Evolutionary conservation across 1,284 basidiomycete species (phyloP), one percentile per base, ranked within the genome.

Genomic region (Ceraceosorus guamensis): DNA sequence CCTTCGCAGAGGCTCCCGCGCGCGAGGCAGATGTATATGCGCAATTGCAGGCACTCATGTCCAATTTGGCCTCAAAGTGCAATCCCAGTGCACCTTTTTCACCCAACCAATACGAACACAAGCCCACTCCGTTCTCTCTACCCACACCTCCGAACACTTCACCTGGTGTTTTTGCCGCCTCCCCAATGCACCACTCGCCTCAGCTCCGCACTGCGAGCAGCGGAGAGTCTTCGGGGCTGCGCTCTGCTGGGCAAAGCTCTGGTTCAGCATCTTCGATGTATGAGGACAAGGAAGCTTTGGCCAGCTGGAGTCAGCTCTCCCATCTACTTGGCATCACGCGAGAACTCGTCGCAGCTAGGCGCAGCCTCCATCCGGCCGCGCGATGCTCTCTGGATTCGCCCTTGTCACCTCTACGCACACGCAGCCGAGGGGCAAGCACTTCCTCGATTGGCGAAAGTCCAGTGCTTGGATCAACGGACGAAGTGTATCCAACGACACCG

Each of bases 251-350:
- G n/a, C n/a, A n/a, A n/a, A n/a, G n/a, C n/a, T n/a, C n/a, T n/a
- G n/a, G n/a, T n/a, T n/a, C n/a, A n/a, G n/a, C n/a, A n/a, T n/a
- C n/a, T n/a, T n/a, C n/a, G n/a, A n/a, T n/a, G n/a, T n/a, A n/a
- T n/a, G n/a, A n/a, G n/a, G n/a, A n/a, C n/a, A n/a, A n/a, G 24
- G 46, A 46, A 3, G 5, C 10, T 31, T 11, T 4, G 46, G 6
- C 11, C 5, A 32, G n/a, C 18, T 39, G 48, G 48, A 5, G 30
- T 16, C 48, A 37, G 48, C n/a, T 37, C 30, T 13, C 52, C 6
- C 33, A 53, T 24, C 52, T 53, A n/a, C 4, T 53, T 24, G 46
- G 6, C 34, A 53, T 53, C 52, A 53, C 46, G 8, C 2, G 39
- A 14, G 52, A 53, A 33, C 48, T 53, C 11, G 52, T 53, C 14